phyloP scores from a whole-genome alignment of 2,329 filamentous ascomycete species.

The Blastomyces gilchristii region DNA sequence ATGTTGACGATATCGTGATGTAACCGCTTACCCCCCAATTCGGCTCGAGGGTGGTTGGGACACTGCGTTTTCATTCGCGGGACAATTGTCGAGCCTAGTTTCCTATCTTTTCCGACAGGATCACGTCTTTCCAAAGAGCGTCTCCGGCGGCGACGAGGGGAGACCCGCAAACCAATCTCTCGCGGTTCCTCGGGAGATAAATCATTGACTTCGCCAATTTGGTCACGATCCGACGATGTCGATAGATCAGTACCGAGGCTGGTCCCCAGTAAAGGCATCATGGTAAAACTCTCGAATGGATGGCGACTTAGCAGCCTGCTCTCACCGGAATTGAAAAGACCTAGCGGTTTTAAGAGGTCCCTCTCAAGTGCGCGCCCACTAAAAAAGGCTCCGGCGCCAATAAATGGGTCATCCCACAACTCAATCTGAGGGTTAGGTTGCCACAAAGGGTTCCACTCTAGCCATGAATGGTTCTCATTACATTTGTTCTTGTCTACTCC shows the following conservation, averaged over 20 bases:
- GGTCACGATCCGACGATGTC: not conserved
- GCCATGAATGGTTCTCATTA: not conserved
- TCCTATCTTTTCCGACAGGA: not conserved
- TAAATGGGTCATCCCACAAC: not conserved
- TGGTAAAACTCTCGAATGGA: not conserved
- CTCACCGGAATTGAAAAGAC: not conserved
- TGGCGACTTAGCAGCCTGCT: not conserved
- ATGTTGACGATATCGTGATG: slow-evolving; percentile 1
- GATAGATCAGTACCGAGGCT: not conserved
- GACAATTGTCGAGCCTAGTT: not conserved
- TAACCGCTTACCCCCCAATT: slow-evolving; percentile 3
- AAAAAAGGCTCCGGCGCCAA: not conserved
- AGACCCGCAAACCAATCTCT: not conserved
- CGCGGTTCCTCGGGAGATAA: no score
- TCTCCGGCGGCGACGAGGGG: not conserved
- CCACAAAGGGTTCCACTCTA: no score
- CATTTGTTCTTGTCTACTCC: not conserved
- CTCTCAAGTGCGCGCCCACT: no score
- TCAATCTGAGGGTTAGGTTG: not conserved
- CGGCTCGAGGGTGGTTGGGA: not conserved
- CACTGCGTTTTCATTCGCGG: not conserved
- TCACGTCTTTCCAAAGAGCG: not conserved
- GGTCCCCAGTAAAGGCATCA: not conserved
- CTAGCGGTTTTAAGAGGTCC: not conserved
- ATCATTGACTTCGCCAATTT: not conserved